These are phyloP conservation scores for Acephala macrosclerotiorum DNA, from an alignment of 2,329 filamentous ascomycete genomes.

Conservation along the genomic window DNA sequence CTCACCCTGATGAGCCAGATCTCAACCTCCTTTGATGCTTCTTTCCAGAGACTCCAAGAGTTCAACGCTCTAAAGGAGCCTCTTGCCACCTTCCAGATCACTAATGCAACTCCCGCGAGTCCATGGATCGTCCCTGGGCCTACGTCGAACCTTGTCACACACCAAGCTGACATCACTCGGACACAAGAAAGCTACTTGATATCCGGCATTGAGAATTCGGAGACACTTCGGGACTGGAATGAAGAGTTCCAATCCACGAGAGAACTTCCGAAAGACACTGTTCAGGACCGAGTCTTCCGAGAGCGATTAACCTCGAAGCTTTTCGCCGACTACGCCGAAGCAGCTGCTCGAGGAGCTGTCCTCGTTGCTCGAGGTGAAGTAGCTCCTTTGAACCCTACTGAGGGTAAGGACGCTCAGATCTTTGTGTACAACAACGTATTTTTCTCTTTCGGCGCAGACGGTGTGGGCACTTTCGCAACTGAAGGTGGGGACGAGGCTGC, in stretches of 20 bases:
- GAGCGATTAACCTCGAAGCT: conserved; percentile 94
- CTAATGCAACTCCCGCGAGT: conserved; percentile 89
- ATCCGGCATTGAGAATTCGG: conserved; percentile 89
- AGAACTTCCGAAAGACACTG: conserved; percentile 90
- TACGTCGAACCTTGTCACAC: conserved; percentile 68
- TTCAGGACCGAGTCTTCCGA: conserved; percentile 95
- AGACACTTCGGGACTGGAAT: conserved; percentile 97
- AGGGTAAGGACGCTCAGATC: conserved; percentile 91
- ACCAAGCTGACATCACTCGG: conserved; percentile 84
- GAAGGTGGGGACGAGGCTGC: conserved; percentile 98
- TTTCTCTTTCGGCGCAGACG: conserved; percentile 97
- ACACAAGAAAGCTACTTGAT: conserved; percentile 94
- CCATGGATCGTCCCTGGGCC: conserved; percentile 87
- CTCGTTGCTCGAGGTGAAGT: conserved; percentile 93
- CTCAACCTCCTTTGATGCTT: conserved; percentile 81
- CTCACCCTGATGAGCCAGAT: conserved; percentile 79
- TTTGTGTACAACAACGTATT: conserved; percentile 99
- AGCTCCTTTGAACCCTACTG: conserved; percentile 91
- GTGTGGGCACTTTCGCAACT: conserved; percentile 94
- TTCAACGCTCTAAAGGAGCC: conserved; percentile 87
- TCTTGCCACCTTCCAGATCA: conserved; percentile 92
- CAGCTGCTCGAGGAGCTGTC: conserved; percentile 89
- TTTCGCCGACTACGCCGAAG: conserved; percentile 97
- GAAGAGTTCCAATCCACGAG: conserved; percentile 98
- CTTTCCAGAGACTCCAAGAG: conserved; percentile 82